Base-by-base conservation (phyloP, 202 grass and related monocot species). In the Sporobolus alterniflorus region DNA sequence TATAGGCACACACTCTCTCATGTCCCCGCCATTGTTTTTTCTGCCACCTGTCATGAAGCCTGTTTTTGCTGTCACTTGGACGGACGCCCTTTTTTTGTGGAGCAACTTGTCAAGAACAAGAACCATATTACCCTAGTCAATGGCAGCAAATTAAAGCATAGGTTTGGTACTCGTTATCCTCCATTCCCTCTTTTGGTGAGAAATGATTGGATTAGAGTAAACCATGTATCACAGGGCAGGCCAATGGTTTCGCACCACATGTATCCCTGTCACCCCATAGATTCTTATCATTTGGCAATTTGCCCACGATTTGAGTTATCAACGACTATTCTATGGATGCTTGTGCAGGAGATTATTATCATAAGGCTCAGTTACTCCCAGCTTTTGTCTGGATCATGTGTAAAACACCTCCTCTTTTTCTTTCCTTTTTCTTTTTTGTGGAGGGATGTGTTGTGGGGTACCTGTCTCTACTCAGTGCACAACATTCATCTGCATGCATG, bases 271-370 rank as follows among this genome's bases (percentile, higher is more conserved):
- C 69, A 79, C 61, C 60, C 46, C 43, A 3, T 30, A 76, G 67
- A 71, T 64, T 79, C 86, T 88, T 84, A 84, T 79, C 86, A 84
- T 79, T 56, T 39, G 41, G 39, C 24, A 68, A 67, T 74, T 69
- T 78, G 57, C 46, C 56, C 74, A 74, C 59, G 68, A 75, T 75
- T 68, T 86, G 40, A 80, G 40, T 40, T 30, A 74, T 61, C 57
- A 51, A 30, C n/a, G n/a, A n/a, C 69, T 67, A 33, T 8, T 59
- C 21, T 66, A 51, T 82, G 30, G 50, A 24, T 46, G 66, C 48
- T 50, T 79, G 73, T 73, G 74, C 48, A 67, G 34, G 36, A 78
- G 49, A 62, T 78, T 55, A 78, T n/a, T n/a, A n/a, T n/a, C n/a
- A 18, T 6, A 31, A 73, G 48, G 80, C 49, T 68, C 74, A 83